phyloP scores from a whole-genome alignment of 192 early-diverging fungal species.

The Obelidium mucronatum region DNA sequence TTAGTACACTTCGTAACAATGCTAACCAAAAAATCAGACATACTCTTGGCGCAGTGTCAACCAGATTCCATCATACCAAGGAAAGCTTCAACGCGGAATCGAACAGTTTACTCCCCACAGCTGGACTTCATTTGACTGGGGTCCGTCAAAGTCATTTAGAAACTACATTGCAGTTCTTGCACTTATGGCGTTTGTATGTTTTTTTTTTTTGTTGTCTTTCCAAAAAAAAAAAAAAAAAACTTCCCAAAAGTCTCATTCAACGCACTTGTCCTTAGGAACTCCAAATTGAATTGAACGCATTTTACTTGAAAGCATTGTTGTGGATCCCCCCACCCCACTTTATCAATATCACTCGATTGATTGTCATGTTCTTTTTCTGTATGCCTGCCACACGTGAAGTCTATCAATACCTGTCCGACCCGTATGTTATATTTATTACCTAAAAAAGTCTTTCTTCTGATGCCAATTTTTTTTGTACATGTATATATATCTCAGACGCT shows the following conservation, averaged over 20 bases:
- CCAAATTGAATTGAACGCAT: slow-evolving; percentile 88
- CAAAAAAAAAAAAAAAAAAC: too few species aligned
- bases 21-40: slow-evolving; percentile 50
- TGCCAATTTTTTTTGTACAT: too few species aligned
- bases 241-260: not conserved
- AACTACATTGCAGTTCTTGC: slow-evolving; percentile 82
- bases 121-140: slow-evolving; percentile 96
- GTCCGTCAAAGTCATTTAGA: slow-evolving; percentile 84
- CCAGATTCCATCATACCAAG: slow-evolving; percentile 82
- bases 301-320: slow-evolving; percentile 92
- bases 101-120: slow-evolving; percentile 94
- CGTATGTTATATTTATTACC: slow-evolving; percentile 58
- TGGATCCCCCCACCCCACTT: slow-evolving; percentile 91
- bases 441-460: too few species aligned
- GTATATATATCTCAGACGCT: too few species aligned
- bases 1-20: not conserved
- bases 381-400: slow-evolving; percentile 87
- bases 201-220: not conserved
- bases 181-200: slow-evolving; percentile 73
- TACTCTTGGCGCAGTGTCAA: slow-evolving; percentile 94
- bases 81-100: slow-evolving; percentile 86
- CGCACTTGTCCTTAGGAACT: slow-evolving; percentile 59
- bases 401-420: slow-evolving; percentile 85
- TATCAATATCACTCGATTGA: slow-evolving; percentile 78
- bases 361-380: slow-evolving; percentile 84